These are phyloP conservation scores for Tephrocybe sp. DNA, from an alignment of 768 basidiomycete species.

Conservation along the genomic window DNA sequence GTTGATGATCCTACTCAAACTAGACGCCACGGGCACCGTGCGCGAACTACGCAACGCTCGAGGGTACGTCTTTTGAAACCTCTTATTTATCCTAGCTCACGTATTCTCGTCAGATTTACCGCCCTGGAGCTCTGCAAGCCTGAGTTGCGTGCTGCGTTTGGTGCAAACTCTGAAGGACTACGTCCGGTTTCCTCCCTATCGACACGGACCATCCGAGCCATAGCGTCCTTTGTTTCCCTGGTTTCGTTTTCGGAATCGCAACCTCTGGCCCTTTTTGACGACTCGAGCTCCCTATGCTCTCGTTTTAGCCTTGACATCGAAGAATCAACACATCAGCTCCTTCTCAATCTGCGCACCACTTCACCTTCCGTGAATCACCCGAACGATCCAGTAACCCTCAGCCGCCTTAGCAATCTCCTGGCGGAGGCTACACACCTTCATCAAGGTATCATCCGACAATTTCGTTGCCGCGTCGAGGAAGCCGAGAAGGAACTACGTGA, in stretches of 20 bases:
- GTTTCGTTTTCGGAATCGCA: conserved; percentile 43
- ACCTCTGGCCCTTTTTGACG: conserved; percentile 21
- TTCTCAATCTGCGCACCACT: conserved; percentile 55
- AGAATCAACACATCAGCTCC: conserved; percentile 43
- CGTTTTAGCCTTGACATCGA: conserved; percentile 46
- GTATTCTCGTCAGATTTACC: conserved; percentile 47
- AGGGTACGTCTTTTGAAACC: conserved; percentile 49
- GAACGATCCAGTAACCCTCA: conserved; percentile 36
- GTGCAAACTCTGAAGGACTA: conserved; percentile 43
- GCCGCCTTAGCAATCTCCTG: conserved; percentile 44
- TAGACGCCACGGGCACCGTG: conserved; percentile 55
- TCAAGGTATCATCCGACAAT: conserved; percentile 45
- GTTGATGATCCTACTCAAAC: conserved; percentile 62
- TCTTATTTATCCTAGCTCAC: conserved; percentile 5
- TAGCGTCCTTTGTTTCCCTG: conserved; percentile 50
- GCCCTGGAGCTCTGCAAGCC: conserved; percentile 67
- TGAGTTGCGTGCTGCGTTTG: conserved; percentile 65
- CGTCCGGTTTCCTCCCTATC: conserved; percentile 57
- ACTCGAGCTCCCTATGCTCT: conserved; percentile 36
- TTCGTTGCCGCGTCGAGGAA: conserved; percentile 55
- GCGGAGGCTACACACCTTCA: conserved; percentile 48
- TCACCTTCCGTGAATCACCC: conserved; percentile 41
- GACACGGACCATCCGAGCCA: conserved; percentile 51
- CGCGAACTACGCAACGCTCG: conserved; percentile 66
- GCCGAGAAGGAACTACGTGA: conserved; percentile 47